Conservation (phyloP, 257 asterid genomes). For the Solanum sejunctum region DNA sequence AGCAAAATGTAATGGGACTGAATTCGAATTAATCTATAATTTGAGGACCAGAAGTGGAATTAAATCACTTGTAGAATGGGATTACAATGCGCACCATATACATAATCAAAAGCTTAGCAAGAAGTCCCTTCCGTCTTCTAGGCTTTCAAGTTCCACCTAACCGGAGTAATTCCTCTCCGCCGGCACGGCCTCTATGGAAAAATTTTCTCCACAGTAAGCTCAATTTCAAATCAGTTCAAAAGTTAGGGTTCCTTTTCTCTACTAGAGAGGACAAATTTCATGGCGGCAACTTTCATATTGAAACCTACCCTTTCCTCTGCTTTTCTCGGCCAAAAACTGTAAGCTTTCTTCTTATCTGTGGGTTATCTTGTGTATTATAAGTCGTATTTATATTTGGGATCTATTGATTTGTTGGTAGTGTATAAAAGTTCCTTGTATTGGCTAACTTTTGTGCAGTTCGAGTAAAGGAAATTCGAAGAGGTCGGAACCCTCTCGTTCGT, state of each 20-base stretch:
- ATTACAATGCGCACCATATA: not conserved
- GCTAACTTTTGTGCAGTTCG: slow-evolving; percentile 16
- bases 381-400: not conserved
- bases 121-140: not conserved
- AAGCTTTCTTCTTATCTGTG: slow-evolving; percentile 6
- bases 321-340: slow-evolving; percentile 50
- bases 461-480: slow-evolving; percentile 21
- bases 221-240: not conserved
- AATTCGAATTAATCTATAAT: not conserved
- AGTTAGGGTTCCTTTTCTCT: not conserved
- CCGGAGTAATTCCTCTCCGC: not conserved
- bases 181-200: not conserved
- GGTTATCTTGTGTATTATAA: not conserved
- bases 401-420: not conserved
- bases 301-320: slow-evolving; percentile 38
- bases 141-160: not conserved
- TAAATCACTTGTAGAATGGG: not conserved
- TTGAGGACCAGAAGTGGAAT: not conserved
- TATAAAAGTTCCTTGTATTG: not conserved
- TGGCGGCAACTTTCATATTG: slow-evolving; percentile 56
- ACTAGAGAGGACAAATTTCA: not conserved
- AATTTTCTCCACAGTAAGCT: not conserved
- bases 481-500: slow-evolving; percentile 1
- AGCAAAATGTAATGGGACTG: not conserved
- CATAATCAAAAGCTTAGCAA: not conserved